Conservation (phyloP, 2,329 filamentous ascomycete genomes). For the Aspergillus pseudoterreus region DNA sequence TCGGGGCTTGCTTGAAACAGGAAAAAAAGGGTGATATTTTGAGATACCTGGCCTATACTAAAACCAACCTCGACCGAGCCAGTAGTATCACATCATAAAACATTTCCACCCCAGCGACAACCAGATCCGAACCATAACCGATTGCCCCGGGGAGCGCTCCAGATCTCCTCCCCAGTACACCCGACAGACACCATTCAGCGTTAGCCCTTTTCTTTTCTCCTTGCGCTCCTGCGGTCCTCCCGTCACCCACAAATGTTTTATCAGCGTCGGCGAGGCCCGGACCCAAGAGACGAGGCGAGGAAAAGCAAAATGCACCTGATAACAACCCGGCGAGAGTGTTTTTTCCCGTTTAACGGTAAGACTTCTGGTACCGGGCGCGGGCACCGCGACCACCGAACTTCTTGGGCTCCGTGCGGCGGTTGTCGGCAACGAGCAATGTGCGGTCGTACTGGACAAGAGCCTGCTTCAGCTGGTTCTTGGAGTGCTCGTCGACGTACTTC, state of each 20-base stretch:
- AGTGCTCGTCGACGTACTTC: constrained; percentile 99
- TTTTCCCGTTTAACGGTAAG: constrained; percentile 79
- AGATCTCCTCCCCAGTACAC: constrained; percentile 14
- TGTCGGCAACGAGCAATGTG: constrained; percentile 97
- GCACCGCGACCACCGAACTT: constrained; percentile 83
- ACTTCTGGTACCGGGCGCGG: constrained; percentile 97
- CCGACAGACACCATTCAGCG: constrained; percentile 14
- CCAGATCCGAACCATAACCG: constrained; percentile 15
- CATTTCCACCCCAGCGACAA: constrained; percentile 21
- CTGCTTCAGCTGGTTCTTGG: constrained; percentile 99
- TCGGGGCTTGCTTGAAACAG: constrained; percentile 2
- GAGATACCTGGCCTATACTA: constrained; percentile 29
- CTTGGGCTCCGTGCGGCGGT: constrained; percentile 99
- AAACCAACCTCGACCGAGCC: constrained; percentile 26
- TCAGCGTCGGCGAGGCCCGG: neutral
- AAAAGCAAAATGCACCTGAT: constrained; percentile 14
- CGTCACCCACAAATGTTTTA: neutral
- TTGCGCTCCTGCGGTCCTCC: constrained; percentile 5
- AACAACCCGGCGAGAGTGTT: too few relatives aligned
- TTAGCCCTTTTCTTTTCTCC: constrained; percentile 9
- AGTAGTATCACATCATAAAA: constrained; percentile 19
- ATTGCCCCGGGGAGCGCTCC: constrained; percentile 10
- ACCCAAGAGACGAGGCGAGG: constrained; percentile 12
- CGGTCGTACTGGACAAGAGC: constrained; percentile 93
- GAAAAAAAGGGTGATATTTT: constrained; percentile 24